phyloP scores from a whole-genome alignment of 768 basidiomycete species.

The Russula abietina region DNA sequence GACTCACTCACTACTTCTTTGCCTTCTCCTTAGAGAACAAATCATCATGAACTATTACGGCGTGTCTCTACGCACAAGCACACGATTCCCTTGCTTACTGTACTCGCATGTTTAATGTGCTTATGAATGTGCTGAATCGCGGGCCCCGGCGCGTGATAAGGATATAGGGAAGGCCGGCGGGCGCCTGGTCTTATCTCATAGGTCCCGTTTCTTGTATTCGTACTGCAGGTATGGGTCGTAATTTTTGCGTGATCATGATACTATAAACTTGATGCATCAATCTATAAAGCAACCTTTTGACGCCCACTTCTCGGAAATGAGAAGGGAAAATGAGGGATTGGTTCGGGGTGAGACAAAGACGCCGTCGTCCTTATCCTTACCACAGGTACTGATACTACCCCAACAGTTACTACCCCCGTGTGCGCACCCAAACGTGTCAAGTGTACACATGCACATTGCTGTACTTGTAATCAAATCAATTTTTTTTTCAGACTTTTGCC shows the following conservation, averaged over 20 bases:
- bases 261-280: neutral
- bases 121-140: neutral
- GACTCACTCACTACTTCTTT: neutral
- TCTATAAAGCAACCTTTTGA: neutral
- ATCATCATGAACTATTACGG: neutral
- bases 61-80: neutral
- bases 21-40: neutral
- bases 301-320: conserved; percentile 3
- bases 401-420: no score
- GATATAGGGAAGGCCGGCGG: neutral
- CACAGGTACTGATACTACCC: no score
- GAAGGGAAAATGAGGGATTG: neutral
- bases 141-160: neutral
- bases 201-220: neutral
- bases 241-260: no score
- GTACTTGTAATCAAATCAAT: neutral
- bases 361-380: neutral
- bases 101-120: neutral
- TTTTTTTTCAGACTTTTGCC: no score
- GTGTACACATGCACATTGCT: neutral
- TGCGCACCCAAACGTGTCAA: neutral
- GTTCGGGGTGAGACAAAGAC: neutral
- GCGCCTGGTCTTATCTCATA: neutral
- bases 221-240: neutral
- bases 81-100: neutral